Evolutionary conservation across 164 flowering plant species (phyloP).

Genomic region (Nymphaea thermarum): DNA sequence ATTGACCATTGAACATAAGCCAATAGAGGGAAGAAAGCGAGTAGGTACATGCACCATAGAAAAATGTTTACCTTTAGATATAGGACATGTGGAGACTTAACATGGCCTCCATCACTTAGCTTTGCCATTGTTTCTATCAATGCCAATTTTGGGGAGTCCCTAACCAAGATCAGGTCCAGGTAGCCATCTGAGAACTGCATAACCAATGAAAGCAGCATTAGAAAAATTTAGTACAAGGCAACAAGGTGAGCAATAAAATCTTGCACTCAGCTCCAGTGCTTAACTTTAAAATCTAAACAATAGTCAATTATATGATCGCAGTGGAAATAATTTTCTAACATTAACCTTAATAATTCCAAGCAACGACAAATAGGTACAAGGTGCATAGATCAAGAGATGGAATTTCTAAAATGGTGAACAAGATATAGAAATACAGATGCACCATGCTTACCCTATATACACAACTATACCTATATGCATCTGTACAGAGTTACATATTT

Average conservation of each 20-base stretch:
- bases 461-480: no score
- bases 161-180: constrained; percentile 63
- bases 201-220: constrained; percentile 1
- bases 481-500: no score
- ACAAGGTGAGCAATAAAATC: not conserved
- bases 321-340: no score
- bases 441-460: no score
- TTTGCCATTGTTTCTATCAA: constrained; percentile 44
- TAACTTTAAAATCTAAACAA: not conserved
- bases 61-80: constrained; percentile 60
- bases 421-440: no score
- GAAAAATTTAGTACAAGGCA: not conserved
- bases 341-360: no score
- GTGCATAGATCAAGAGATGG: no score
- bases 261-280: no score
- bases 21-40: not conserved
- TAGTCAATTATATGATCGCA: not conserved
- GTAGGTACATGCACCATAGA: not conserved
- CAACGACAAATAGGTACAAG: no score
- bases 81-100: constrained; percentile 57
- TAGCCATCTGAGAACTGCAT: constrained; percentile 92
- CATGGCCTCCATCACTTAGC: constrained; percentile 56
- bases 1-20: not conserved
- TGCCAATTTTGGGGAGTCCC: constrained; percentile 46
- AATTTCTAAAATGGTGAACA: no score